Evolutionary conservation across 2,329 filamentous ascomycete species (phyloP), one percentile per base, ranked within the genome.

Genomic region (Beauveria australis): DNA sequence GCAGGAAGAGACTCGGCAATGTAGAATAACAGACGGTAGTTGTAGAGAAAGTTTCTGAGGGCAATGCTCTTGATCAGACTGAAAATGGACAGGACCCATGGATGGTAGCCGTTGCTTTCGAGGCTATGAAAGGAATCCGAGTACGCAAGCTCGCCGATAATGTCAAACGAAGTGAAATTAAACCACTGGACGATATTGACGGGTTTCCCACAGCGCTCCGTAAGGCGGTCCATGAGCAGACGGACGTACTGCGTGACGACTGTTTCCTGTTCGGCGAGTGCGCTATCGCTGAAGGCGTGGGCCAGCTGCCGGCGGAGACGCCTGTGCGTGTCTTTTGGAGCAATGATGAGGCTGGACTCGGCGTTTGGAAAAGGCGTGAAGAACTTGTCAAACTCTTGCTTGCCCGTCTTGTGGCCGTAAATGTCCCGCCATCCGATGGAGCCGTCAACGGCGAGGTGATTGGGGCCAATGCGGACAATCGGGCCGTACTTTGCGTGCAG

Each of bases 71-170:
- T 60, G 30, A 68, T 26, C 0, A 61, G 48, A 0, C 60, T 33
- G 47, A 70, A 68, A 7, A 71, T 65, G 4, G 64, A 54, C 0
- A 30, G 41, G 2, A 71, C 63, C 66, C 68, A 72, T 0, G 69
- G 69, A 24, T 72, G 68, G 51, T 67, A 66, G 26, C 64, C 64
- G 43, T 63, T 64, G 47, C 65, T 67, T n/a, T 70, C 63, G 9
- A 77, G 64, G 60, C 71, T 71, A 18, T 67, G 66, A 62, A 77
- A 79, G 0, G 74, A 71, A 51, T 78, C 72, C 14, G 75, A 76
- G 63, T 79, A 80, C 0, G 75, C 71, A 33, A 81, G 68, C 47
- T 71, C 65, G 7, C 69, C 68, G n/a, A 76, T 73, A 22, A 78
- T 73, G 64, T 78, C 76, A 61, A 78, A 74, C 0, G 75, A 72